phyloP scores from a whole-genome alignment of 2,329 filamentous ascomycete genomes.

The Beauveria asiatica region DNA sequence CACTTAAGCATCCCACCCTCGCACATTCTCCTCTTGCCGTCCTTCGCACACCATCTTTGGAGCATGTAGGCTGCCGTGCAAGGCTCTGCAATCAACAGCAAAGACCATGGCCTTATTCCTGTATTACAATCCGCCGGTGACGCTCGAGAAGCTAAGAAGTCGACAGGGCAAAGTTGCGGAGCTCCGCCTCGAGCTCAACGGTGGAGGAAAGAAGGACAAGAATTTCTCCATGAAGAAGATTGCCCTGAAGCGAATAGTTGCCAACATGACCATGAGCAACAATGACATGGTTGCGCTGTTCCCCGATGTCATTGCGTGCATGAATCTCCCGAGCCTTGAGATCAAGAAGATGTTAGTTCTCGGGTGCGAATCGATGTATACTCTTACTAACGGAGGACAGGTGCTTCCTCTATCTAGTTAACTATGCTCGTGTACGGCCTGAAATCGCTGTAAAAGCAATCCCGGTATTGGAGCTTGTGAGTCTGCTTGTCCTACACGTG shows the following conservation, averaged over 20 bases:
- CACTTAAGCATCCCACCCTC: background rate
- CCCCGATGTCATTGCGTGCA: conserved; percentile 88
- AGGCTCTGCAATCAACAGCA: background rate
- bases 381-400: conserved; percentile 36
- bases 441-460: conserved; percentile 91
- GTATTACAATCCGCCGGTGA: conserved; percentile 40
- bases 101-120: conserved; percentile 39
- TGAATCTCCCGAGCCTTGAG: conserved; percentile 88
- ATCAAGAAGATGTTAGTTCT: conserved; percentile 93
- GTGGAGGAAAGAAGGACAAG: conserved; percentile 96
- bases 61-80: background rate
- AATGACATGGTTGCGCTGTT: conserved; percentile 99
- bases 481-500: conserved; percentile 16
- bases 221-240: conserved; percentile 93
- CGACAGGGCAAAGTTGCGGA: conserved; percentile 97
- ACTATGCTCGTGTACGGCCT: conserved; percentile 90
- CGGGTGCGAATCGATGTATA: background rate
- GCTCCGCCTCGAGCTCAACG: conserved; percentile 87
- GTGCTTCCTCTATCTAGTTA: conserved; percentile 96
- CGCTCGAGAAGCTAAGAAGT: conserved; percentile 42
- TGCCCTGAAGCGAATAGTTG: conserved; percentile 97
- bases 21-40: background rate
- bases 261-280: conserved; percentile 99
- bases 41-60: background rate
- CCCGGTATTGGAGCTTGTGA: conserved; percentile 72